Conservation (phyloP, 2,329 filamentous ascomycete genomes). For the Paecilomyces sp. region DNA sequence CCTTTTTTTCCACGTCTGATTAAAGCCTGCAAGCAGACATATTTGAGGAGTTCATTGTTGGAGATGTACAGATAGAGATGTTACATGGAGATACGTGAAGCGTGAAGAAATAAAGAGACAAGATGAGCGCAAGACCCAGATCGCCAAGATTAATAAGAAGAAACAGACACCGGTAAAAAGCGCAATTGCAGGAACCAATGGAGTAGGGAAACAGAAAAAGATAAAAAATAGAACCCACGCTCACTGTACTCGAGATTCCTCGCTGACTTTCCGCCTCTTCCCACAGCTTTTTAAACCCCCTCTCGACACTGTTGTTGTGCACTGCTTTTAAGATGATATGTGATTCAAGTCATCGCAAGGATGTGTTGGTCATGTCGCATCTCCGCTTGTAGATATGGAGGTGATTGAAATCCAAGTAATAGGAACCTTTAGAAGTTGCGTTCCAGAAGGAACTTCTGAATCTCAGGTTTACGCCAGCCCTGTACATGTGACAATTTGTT, state of each 20-base stretch:
- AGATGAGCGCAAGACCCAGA: conserved; percentile 6
- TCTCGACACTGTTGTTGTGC: background rate
- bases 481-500: conserved; percentile 15
- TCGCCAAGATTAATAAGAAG: conserved; percentile 8
- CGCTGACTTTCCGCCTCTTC: conserved; percentile 5
- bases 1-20: background rate
- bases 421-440: conserved; percentile 33
- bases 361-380: background rate
- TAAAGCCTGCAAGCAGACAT: background rate
- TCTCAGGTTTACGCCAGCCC: conserved; percentile 45
- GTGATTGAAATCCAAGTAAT: background rate
- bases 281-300: conserved; percentile 8
- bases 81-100: background rate
- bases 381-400: background rate
- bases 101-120: background rate
- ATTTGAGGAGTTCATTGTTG: background rate
- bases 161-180: conserved; percentile 6
- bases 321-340: background rate
- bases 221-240: conserved; percentile 9
- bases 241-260: background rate
- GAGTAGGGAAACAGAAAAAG: conserved; percentile 3
- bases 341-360: background rate
- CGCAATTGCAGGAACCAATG: background rate
- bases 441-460: conserved; percentile 42
- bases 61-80: background rate